Percentiles rank a stretch among this genome's conserved stretches.
phyloP scores from a whole-genome alignment of 140 eudicot species.

The Flaveria floridana region DNA sequence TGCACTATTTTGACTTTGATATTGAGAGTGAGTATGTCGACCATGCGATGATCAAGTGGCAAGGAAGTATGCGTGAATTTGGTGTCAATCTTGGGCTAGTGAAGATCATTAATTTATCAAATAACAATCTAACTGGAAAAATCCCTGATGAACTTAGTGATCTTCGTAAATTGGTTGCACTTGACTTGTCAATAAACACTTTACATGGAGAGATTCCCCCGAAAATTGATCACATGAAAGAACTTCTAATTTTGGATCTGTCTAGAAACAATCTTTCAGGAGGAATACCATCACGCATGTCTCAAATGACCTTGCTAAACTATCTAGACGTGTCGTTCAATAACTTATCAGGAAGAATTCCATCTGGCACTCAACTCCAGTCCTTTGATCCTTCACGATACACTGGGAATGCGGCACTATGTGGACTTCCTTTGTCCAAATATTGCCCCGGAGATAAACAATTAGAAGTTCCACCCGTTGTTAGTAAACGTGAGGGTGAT shows the following conservation, averaged over 20 bases:
- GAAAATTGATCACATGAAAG: background rate
- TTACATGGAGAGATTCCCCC: background rate
- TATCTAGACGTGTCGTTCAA: background rate
- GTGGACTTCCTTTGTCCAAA: constrained; percentile 12
- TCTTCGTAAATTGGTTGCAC: background rate
- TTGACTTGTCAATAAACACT: background rate
- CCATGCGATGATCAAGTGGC: constrained; percentile 1
- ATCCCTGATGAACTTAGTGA: background rate
- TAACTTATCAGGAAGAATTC: background rate
- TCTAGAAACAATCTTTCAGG: constrained; percentile 20
- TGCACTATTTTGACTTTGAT: background rate
- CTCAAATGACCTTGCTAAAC: background rate
- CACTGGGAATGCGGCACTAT: background rate
- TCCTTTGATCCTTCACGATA: constrained; percentile 3
- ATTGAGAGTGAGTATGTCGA: background rate
- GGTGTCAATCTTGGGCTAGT: background rate
- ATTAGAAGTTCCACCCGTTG: background rate
- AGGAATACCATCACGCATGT: background rate
- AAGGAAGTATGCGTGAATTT: constrained; percentile 6
- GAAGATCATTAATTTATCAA: background rate
- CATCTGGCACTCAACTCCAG: constrained; percentile 3
- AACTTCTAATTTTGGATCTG: background rate
- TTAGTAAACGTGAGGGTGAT: background rate
- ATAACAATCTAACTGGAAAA: background rate
- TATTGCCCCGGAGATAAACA: background rate